Evolutionary conservation across 2,329 filamentous ascomycete species (phyloP), one percentile per base, ranked within the genome.

Genomic region (Parastagonospora avenae): DNA sequence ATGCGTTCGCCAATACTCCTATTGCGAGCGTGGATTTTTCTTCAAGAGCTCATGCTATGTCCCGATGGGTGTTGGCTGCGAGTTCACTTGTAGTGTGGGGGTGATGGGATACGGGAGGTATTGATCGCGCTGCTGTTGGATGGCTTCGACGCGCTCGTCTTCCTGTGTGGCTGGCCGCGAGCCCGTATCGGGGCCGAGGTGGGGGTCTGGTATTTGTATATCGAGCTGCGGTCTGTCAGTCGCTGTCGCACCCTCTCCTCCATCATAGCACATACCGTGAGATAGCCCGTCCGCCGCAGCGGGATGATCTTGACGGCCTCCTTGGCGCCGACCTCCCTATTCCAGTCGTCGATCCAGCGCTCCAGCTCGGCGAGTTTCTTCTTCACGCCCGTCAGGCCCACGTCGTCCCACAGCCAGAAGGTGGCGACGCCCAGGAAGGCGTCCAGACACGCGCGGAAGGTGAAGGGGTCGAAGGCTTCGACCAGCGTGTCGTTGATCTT

Each of bases 321-420:
- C 50, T 80, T 80, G 43, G 76, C 75, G n/a, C 82, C 82, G 8
- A 80, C 74, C 55, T 90, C 84, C 8, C 72, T 70, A 71, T 99
- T 99, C 92, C 93, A 97, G 52, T 85, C 82, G 58, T 95, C 89
- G 46, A 99, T 83, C 86, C 90, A 96, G 32, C 73, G 74, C 75
- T 99, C 94, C 14, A 97, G 76, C 8, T 77, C 80, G 48, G 80
- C 82, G 39, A 96, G 73, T 48, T 87, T 82, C 16, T 80, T 78
- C 77, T 97, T 97, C 52, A 89, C 83, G 8, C 82, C 85, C 3
- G 90, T 90, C 31, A 91, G 76, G 1, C 93, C 92, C 16, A 93
- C 65, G 69, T 97, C 93, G 52, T 99, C 94, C 91, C 92, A 97
- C 30, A 97, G 67, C 90, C 92, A 99, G 16, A 93, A 90, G 0